Evolutionary conservation across 2,329 filamentous ascomycete genomes (phyloP).

Genomic region (Nakataea oryzae): DNA sequence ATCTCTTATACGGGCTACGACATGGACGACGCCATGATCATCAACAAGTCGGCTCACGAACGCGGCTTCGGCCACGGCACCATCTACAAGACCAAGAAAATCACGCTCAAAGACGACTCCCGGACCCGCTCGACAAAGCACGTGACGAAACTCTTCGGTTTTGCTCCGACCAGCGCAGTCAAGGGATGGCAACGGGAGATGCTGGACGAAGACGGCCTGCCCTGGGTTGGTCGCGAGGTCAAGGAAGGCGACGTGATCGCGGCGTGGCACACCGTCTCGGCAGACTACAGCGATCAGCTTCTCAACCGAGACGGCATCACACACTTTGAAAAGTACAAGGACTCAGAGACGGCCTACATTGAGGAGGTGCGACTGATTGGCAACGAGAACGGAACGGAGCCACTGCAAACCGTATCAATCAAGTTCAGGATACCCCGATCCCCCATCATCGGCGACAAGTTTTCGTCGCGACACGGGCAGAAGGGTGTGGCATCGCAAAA

Average conservation of each 20-base stretch:
- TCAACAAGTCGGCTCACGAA: slow-evolving; percentile 96
- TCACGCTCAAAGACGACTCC: slow-evolving; percentile 72
- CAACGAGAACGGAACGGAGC: slow-evolving; percentile 71
- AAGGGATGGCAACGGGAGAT: slow-evolving; percentile 59
- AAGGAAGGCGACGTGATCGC: slow-evolving; percentile 76
- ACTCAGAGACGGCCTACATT: slow-evolving; percentile 75
- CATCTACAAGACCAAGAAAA: slow-evolving; percentile 95
- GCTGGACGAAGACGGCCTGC: slow-evolving; percentile 81
- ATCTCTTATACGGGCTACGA: slow-evolving; percentile 99
- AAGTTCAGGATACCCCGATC: slow-evolving; percentile 86
- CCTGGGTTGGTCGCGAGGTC: slow-evolving; percentile 67
- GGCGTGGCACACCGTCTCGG: slow-evolving; percentile 80
- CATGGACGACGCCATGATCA: slow-evolving; percentile 99
- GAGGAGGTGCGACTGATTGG: slow-evolving; percentile 91
- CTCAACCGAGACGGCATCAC: slow-evolving; percentile 80
- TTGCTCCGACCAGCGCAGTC: slow-evolving; percentile 67
- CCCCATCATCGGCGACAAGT: slow-evolving; percentile 95
- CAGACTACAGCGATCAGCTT: slow-evolving; percentile 66
- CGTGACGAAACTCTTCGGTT: slow-evolving; percentile 79
- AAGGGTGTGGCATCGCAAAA: slow-evolving; percentile 96
- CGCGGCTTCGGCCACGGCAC: slow-evolving; percentile 91
- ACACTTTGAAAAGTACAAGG: slow-evolving; percentile 90
- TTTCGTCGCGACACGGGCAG: slow-evolving; percentile 95
- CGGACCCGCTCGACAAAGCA: slow-evolving; percentile 55
- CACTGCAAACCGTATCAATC: slow-evolving; percentile 78